These are phyloP conservation scores for Sclerotinia nivalis DNA, from an alignment of 2,329 filamentous ascomycete species.

Conservation along the genomic window DNA sequence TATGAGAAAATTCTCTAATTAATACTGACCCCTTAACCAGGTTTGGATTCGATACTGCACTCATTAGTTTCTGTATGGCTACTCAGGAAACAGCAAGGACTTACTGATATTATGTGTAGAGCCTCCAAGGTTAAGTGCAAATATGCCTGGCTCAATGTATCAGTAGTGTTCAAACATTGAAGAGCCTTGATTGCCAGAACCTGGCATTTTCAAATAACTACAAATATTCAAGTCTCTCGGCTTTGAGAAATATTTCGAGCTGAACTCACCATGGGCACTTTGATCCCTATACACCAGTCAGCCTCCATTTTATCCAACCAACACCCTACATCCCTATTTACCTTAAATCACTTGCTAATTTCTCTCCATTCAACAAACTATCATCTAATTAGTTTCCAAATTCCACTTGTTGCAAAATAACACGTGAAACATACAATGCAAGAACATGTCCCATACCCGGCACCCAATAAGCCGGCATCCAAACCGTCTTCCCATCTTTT, in stretches of 20 bases:
- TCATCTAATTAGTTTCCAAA: conserved; percentile 25
- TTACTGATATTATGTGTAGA: conserved; percentile 37
- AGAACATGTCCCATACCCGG: conserved; percentile 57
- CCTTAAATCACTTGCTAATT: conserved; percentile 34
- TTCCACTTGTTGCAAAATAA: background rate
- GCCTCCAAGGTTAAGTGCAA: conserved; percentile 35
- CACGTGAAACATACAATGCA: conserved; percentile 47
- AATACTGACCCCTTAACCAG: conserved; percentile 31
- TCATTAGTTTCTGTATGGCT: background rate
- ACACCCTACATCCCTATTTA: background rate
- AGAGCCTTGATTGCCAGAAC: background rate
- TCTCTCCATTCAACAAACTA: conserved; percentile 34
- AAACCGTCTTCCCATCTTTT: conserved; percentile 43
- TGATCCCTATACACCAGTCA: conserved; percentile 29
- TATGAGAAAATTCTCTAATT: background rate
- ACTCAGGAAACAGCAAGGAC: conserved; percentile 3
- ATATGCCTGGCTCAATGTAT: conserved; percentile 27
- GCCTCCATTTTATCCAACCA: background rate
- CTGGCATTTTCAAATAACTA: background rate
- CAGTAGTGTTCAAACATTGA: background rate
- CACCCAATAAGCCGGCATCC: conserved; percentile 59
- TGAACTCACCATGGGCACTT: conserved; percentile 33
- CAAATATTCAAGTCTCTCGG: background rate
- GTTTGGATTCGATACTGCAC: conserved; percentile 33
- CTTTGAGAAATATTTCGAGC: background rate